A percentile compares a stretch with the other conserved stretches of the same genome.
Conservation (phyloP, 2,329 filamentous ascomycete genomes). For the Epichloe uncinata region DNA sequence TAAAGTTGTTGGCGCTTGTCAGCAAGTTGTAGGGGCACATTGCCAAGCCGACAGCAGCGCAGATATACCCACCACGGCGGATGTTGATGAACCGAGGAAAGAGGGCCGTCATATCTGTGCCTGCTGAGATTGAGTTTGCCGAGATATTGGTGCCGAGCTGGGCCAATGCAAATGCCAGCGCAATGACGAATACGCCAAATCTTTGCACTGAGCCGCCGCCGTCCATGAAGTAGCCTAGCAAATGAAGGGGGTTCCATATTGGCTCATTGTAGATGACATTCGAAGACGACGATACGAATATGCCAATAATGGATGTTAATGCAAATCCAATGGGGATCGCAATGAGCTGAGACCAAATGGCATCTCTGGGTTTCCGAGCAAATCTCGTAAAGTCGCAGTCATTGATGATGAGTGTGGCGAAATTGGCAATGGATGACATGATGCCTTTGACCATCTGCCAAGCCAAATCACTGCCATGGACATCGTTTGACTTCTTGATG, state of each 20-base stretch:
- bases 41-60: conserved; percentile 62
- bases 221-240: conserved; percentile 54
- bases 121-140: conserved; percentile 73
- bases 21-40: conserved; percentile 84
- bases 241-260: conserved; percentile 60
- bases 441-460: conserved; percentile 79
- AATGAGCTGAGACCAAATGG: conserved; percentile 67
- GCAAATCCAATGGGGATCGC: conserved; percentile 61
- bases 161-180: conserved; percentile 58
- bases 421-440: conserved; percentile 85
- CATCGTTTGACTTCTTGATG: conserved; percentile 50
- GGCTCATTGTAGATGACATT: conserved; percentile 51
- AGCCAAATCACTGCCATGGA: conserved; percentile 54
- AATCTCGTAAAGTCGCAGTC: conserved; percentile 81
- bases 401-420: conserved; percentile 73
- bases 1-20: conserved; percentile 65
- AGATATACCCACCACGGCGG: conserved; percentile 75
- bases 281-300: conserved; percentile 63
- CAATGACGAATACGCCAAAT: conserved; percentile 64
- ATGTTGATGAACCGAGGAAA: conserved; percentile 73
- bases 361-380: conserved; percentile 59
- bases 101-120: conserved; percentile 70
- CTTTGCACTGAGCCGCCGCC: conserved; percentile 55
- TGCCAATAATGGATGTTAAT: conserved; percentile 73
- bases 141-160: conserved; percentile 81